phyloP scores from a whole-genome alignment of 331 rosid genomes.

The Phaseolus coccineus region DNA sequence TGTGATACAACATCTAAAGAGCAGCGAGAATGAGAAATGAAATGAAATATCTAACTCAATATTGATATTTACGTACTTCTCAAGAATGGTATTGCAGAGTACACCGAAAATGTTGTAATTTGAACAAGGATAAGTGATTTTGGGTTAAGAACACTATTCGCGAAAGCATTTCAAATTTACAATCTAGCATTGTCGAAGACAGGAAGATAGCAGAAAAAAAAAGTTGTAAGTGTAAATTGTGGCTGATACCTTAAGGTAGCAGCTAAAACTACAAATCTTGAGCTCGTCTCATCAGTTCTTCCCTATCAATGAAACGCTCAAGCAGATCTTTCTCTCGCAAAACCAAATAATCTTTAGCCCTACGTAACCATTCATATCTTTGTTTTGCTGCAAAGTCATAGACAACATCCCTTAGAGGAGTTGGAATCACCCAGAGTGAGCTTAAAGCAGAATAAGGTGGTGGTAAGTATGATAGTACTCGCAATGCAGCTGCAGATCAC shows the following conservation, averaged over 20 bases:
- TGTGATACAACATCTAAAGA: background rate
- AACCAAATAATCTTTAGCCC: conserved; percentile 68
- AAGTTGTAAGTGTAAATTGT: conserved; percentile 11
- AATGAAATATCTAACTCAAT: background rate
- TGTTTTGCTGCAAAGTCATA: conserved; percentile 69
- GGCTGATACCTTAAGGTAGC: background rate
- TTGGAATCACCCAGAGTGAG: conserved; percentile 59
- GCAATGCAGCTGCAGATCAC: conserved; percentile 75
- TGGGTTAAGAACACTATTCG: background rate
- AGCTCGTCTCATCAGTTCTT: conserved; percentile 57
- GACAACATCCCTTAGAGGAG: conserved; percentile 70
- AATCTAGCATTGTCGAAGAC: conserved; percentile 20
- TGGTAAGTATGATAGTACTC: conserved; percentile 76
- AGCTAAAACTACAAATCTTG: conserved; percentile 34
- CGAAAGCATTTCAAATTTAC: conserved; percentile 24
- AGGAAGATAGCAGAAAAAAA: conserved; percentile 29
- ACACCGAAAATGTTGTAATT: background rate
- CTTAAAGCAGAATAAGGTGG: conserved; percentile 74
- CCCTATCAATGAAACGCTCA: conserved; percentile 85
- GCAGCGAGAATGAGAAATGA: background rate
- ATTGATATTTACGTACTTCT: conserved; percentile 11
- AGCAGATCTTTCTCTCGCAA: conserved; percentile 70
- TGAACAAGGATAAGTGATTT: background rate
- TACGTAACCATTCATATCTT: conserved; percentile 70
- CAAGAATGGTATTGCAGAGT: conserved; percentile 17